phyloP scores from a whole-genome alignment of 257 asterid genomes.

The Marsdenia floribunda region DNA sequence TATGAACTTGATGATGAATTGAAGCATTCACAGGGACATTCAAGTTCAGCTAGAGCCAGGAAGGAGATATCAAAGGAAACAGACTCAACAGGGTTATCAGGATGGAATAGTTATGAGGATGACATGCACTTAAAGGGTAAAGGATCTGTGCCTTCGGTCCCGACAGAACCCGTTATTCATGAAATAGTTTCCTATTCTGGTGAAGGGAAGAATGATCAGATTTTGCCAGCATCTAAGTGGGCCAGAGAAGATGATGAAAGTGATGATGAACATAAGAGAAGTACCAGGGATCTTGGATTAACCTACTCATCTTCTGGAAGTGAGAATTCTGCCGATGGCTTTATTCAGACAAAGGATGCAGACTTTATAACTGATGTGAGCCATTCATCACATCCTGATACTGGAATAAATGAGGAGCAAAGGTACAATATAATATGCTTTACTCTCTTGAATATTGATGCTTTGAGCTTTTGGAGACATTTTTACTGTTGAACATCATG shows the following conservation, averaged over 20 bases:
- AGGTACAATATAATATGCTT: slow-evolving; percentile 36
- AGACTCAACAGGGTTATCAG: slow-evolving; percentile 37
- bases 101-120: slow-evolving; percentile 48
- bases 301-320: slow-evolving; percentile 92
- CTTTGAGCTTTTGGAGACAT: not conserved
- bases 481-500: not conserved
- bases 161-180: slow-evolving; percentile 29
- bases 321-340: slow-evolving; percentile 63
- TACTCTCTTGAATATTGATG: not conserved
- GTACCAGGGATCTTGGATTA: slow-evolving; percentile 60
- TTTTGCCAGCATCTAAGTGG: slow-evolving; percentile 91
- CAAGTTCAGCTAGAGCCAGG: slow-evolving; percentile 50
- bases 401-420: slow-evolving; percentile 72
- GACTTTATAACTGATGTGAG: slow-evolving; percentile 52
- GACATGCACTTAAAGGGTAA: slow-evolving; percentile 40
- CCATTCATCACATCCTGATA: slow-evolving; percentile 46
- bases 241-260: slow-evolving; percentile 81
- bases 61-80: slow-evolving; percentile 44
- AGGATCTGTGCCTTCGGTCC: slow-evolving; percentile 30
- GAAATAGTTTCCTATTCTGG: slow-evolving; percentile 25
- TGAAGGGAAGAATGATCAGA: slow-evolving; percentile 51
- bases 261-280: slow-evolving; percentile 61
- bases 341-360: slow-evolving; percentile 37
- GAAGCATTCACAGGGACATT: slow-evolving; percentile 52
- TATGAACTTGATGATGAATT: slow-evolving; percentile 65